A percentile compares a stretch with the other conserved stretches of the same genome.
Evolutionary conservation across 352 stramenopile species (phyloP).

Genomic region (Phytophthora quininea): DNA sequence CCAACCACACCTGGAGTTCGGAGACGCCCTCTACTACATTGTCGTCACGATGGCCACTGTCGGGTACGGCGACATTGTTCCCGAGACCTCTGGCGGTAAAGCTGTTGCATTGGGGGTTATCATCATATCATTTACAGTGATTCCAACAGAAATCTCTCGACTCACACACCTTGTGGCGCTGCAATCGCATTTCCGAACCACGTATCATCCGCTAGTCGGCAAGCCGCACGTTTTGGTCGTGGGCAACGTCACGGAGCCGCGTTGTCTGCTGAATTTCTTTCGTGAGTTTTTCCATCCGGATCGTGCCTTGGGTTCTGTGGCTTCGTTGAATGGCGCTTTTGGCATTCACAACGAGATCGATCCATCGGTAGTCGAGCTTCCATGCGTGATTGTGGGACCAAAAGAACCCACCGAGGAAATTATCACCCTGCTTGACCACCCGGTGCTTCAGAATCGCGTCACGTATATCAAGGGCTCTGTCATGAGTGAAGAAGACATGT

Average conservation of each 20-base stretch:
- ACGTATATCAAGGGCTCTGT: slow-evolving; percentile 73
- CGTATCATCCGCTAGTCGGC: slow-evolving; percentile 53
- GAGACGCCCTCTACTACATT: slow-evolving; percentile 66
- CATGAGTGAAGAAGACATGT: slow-evolving; percentile 71
- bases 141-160: slow-evolving; percentile 57
- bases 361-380: slow-evolving; percentile 46
- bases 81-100: slow-evolving; percentile 48
- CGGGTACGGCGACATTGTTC: slow-evolving; percentile 59
- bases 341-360: slow-evolving; percentile 17
- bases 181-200: slow-evolving; percentile 68
- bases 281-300: slow-evolving; percentile 70
- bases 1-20: slow-evolving; percentile 50
- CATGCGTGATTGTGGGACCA: slow-evolving; percentile 61
- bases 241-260: slow-evolving; percentile 57
- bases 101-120: slow-evolving; percentile 56
- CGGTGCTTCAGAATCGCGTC: slow-evolving; percentile 62
- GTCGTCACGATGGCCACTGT: slow-evolving; percentile 65
- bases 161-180: slow-evolving; percentile 64
- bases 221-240: slow-evolving; percentile 67
- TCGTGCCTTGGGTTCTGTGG: slow-evolving; percentile 35
- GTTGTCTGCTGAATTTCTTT: slow-evolving; percentile 63
- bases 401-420: slow-evolving; percentile 58
- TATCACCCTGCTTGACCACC: slow-evolving; percentile 61
- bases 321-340: slow-evolving; percentile 12
- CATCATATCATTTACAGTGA: slow-evolving; percentile 60